Evolutionary conservation across 2,329 filamentous ascomycete species (phyloP).

Genomic region (Cladosporium sp.): DNA sequence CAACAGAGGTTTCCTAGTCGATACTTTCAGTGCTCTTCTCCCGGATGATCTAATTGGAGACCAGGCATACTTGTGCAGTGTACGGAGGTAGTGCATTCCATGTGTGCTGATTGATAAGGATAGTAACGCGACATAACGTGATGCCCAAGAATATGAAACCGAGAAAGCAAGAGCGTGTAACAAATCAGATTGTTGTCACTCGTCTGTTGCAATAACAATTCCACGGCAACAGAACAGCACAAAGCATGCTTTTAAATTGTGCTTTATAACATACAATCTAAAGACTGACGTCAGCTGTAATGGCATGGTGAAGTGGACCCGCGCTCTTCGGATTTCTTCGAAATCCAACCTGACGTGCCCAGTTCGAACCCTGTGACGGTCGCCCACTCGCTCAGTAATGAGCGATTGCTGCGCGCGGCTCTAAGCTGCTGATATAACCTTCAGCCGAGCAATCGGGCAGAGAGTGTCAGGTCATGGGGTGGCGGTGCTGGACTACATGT

Average conservation of each 20-base stretch:
- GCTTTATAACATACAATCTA: neutral
- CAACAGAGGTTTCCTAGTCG: no score
- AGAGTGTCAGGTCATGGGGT: slow-evolving; percentile 51
- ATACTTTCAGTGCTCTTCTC: no score
- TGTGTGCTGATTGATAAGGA: no score
- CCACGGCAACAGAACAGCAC: no score
- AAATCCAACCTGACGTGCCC: slow-evolving; percentile 42
- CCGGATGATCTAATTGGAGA: no score
- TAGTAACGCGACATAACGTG: no score
- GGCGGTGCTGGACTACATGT: slow-evolving; percentile 53
- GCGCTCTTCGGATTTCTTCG: slow-evolving; percentile 20
- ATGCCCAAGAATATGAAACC: no score
- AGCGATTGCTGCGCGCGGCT: slow-evolving; percentile 47
- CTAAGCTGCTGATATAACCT: slow-evolving; percentile 52
- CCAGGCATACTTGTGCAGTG: no score
- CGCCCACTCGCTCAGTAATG: slow-evolving; percentile 54
- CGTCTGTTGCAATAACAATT: no score
- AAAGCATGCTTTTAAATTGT: neutral
- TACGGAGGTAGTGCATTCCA: no score
- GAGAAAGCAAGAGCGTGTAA: no score
- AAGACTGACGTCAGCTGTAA: slow-evolving; percentile 29
- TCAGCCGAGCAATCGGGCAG: slow-evolving; percentile 59
- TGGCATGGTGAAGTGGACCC: slow-evolving; percentile 26
- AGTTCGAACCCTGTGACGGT: slow-evolving; percentile 53
- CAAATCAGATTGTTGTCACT: no score